Conservation (phyloP, 495 filamentous ascomycete species). For the Penicillium chermesinum region DNA sequence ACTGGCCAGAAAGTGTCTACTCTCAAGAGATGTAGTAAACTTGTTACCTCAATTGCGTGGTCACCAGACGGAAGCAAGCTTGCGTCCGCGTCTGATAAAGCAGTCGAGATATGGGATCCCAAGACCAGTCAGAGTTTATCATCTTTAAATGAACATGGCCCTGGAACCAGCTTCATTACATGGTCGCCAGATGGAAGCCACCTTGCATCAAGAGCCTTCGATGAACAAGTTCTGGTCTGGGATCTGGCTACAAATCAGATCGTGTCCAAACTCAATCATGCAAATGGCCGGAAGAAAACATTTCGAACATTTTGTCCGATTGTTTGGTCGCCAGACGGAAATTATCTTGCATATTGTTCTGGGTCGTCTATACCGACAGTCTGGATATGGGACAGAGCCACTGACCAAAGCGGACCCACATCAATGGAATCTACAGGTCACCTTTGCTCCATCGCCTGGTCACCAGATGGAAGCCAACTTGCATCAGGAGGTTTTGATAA, state of each 20-base stretch:
- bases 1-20: conserved; percentile 4
- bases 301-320: no score
- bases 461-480: background rate
- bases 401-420: conserved; percentile 3
- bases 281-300: no score
- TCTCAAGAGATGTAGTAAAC: background rate
- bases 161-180: background rate
- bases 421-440: background rate
- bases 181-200: conserved; percentile 34
- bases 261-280: conserved; percentile 18
- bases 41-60: background rate
- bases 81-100: background rate
- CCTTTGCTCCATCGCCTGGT: background rate
- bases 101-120: conserved; percentile 1
- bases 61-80: conserved; percentile 1
- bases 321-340: conserved; percentile 20
- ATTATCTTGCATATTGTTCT: conserved; percentile 16
- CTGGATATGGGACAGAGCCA: conserved; percentile 12
- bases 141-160: background rate
- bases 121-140: background rate
- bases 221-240: conserved; percentile 30
- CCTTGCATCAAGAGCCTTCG: conserved; percentile 27
- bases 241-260: conserved; percentile 14
- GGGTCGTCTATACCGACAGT: conserved; percentile 10
- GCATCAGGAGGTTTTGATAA: background rate